These are phyloP conservation scores for Phialophora expanda DNA, from an alignment of 2,329 filamentous ascomycete genomes.

Conservation along the genomic window DNA sequence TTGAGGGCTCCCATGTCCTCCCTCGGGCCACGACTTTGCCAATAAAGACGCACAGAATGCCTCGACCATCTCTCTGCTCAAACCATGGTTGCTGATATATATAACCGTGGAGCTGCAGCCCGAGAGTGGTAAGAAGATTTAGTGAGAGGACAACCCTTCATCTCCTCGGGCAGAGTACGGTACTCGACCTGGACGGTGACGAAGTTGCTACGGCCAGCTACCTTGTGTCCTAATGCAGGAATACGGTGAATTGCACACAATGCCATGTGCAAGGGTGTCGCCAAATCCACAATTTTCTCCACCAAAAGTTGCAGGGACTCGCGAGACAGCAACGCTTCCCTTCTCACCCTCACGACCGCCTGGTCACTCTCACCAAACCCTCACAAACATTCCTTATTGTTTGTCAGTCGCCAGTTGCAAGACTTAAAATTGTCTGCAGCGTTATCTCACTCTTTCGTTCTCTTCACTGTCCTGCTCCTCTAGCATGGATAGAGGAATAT, in stretches of 20 bases:
- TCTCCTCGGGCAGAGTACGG: neutral
- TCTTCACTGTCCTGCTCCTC: conserved; percentile 13
- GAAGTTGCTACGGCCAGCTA: neutral
- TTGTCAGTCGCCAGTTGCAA: neutral
- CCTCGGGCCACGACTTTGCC: neutral
- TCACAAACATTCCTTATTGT: neutral
- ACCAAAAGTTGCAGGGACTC: neutral
- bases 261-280: neutral
- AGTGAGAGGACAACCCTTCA: neutral
- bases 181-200: neutral
- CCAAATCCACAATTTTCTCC: neutral
- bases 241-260: neutral
- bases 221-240: neutral
- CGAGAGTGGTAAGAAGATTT: neutral
- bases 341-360: neutral
- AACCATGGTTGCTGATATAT: neutral
- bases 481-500: conserved; percentile 34
- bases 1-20: neutral
- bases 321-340: neutral
- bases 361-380: neutral
- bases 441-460: conserved; percentile 9
- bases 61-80: no score
- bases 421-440: neutral
- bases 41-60: neutral
- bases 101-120: neutral